Percentiles rank a stretch among this genome's conserved stretches.
phyloP scores from a whole-genome alignment of 1,139 yeast genomes.

The Saccharomyces hybrid region DNA sequence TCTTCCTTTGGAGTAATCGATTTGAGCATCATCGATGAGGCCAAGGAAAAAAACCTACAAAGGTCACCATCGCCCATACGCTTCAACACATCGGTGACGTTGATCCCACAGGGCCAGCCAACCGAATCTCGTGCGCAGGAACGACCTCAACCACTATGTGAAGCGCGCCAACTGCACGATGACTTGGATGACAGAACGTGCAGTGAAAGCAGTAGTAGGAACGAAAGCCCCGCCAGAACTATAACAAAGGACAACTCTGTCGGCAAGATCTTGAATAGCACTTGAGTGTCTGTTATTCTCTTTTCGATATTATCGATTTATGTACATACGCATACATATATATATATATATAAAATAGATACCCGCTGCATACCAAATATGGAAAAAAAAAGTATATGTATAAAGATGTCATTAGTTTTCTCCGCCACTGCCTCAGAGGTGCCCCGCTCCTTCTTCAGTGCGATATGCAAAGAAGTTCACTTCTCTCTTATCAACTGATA shows the following conservation, averaged over 20 bases:
- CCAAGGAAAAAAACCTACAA: constrained; percentile 6
- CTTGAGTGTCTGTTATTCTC: neutral
- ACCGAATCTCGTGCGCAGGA: neutral
- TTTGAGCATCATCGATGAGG: constrained; percentile 22
- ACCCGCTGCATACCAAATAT: neutral
- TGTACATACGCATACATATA: neutral
- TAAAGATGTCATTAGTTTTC: neutral
- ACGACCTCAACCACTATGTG: constrained; percentile 3
- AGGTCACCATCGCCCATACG: neutral
- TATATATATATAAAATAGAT: neutral
- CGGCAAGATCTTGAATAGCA: constrained; percentile 1
- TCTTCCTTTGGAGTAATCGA: constrained; percentile 29
- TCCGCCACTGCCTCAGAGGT: neutral
- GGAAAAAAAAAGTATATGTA: neutral
- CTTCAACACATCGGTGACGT: neutral
- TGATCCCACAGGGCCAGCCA: neutral
- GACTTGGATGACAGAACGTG: constrained; percentile 27
- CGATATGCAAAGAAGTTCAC: neutral
- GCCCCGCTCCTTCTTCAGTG: neutral
- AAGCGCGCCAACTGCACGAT: constrained; percentile 8
- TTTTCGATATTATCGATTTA: neutral
- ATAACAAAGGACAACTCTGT: constrained; percentile 2
- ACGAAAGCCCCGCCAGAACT: constrained; percentile 15
- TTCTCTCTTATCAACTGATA: constrained; percentile 34
- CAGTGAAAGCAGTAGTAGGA: constrained; percentile 27